A percentile compares a stretch with the other conserved stretches of the same genome.
Conservation (phyloP, 2,329 filamentous ascomycete genomes). For the Incumbomyces lentus region DNA sequence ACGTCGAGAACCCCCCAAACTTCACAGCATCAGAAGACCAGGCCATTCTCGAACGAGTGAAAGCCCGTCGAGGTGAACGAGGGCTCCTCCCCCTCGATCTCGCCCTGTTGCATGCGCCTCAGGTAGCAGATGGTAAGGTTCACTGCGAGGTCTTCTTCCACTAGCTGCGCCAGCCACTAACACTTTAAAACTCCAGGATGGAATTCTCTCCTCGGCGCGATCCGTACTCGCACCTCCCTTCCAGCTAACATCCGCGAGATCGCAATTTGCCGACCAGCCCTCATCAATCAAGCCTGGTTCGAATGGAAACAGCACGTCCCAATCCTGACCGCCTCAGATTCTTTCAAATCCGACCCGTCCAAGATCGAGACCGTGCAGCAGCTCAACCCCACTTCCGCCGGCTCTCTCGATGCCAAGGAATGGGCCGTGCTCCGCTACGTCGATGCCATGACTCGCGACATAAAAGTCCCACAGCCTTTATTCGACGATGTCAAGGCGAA, state of each 20-base stretch:
- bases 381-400: conserved; percentile 25
- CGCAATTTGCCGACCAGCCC: conserved; percentile 70
- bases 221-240: conserved; percentile 44
- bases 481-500: conserved; percentile 52
- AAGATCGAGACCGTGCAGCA: conserved; percentile 38
- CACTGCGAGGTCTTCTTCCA: not conserved
- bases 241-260: conserved; percentile 55
- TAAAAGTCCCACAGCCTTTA: conserved; percentile 57
- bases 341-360: conserved; percentile 38
- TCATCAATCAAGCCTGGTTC: conserved; percentile 72
- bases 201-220: conserved; percentile 48
- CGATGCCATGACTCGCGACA: conserved; percentile 72
- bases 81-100: conserved; percentile 44
- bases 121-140: conserved; percentile 38
- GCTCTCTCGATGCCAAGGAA: conserved; percentile 41
- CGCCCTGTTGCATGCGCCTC: conserved; percentile 44
- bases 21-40: conserved; percentile 33
- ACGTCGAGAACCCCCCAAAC: conserved; percentile 42
- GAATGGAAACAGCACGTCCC: conserved; percentile 76
- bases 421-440: conserved; percentile 62
- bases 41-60: conserved; percentile 41
- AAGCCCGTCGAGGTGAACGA: conserved; percentile 40
- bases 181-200: conserved; percentile 28
- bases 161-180: not conserved
- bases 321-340: conserved; percentile 51